Evolutionary conservation across 495 filamentous ascomycete species (phyloP).

Genomic region (Xeromyces bisporus): DNA sequence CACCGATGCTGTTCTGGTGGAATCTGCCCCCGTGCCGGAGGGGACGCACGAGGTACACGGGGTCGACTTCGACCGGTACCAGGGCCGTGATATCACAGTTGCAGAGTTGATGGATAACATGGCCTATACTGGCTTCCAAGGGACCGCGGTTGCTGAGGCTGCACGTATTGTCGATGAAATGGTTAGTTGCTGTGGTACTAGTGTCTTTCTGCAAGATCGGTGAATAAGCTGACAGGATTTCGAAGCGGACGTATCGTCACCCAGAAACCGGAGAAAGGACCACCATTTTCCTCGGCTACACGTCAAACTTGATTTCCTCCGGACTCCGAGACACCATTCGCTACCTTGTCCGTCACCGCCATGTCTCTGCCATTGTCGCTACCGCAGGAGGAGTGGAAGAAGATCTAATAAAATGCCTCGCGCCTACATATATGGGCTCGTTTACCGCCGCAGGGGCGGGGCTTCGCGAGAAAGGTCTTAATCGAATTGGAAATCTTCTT

Average conservation of each 20-base stretch:
- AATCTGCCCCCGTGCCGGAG: conserved; percentile 66
- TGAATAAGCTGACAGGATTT: conserved; percentile 1
- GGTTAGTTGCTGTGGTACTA: too few species aligned
- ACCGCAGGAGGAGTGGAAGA: conserved; percentile 96
- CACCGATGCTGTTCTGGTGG: conserved; percentile 72
- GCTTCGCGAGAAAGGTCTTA: conserved; percentile 68
- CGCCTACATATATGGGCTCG: conserved; percentile 75
- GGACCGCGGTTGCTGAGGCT: conserved; percentile 67
- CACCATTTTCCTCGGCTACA: conserved; percentile 94
- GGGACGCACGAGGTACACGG: conserved; percentile 59
- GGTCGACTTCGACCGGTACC: conserved; percentile 73
- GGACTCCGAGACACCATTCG: conserved; percentile 81
- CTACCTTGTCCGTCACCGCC: conserved; percentile 78
- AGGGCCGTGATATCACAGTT: conserved; percentile 59
- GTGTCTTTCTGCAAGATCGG: too few species aligned
- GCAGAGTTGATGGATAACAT: conserved; percentile 71
- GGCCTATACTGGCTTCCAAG: conserved; percentile 83
- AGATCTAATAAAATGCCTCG: conserved; percentile 95
- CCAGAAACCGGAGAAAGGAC: conserved; percentile 54
- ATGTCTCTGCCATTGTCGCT: conserved; percentile 83
- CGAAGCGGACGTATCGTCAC: conserved; percentile 56
- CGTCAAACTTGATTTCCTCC: conserved; percentile 90
- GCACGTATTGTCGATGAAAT: conserved; percentile 85
- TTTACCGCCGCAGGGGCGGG: conserved; percentile 59
- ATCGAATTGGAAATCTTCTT: conserved; percentile 90